Base-by-base conservation (phyloP, 495 filamentous ascomycete genomes). In the Aspergillus mulundensis region DNA sequence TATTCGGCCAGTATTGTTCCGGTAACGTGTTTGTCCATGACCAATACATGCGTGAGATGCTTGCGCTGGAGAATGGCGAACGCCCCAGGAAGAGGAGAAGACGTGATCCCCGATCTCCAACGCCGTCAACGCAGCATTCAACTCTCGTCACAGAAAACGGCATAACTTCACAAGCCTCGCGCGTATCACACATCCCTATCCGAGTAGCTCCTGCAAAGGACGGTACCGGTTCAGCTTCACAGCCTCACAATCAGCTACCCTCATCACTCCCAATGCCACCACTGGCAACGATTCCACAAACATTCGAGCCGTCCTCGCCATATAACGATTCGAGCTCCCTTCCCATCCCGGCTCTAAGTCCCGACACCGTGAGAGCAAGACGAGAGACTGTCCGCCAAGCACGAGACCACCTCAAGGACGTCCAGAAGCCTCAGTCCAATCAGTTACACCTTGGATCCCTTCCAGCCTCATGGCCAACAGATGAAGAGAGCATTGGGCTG, bases 1-100 rank as follows among this genome's bases (percentile, higher is more conserved):
- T 96, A 0, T 97, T 96, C 56, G 88, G 90, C 0, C 71, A 85
- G 40, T 61, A 87, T 4, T 96, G 89, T 56, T 79, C 78, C 4
- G 79, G 71, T 0, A 68, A 66, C 7, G 50, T 57, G 0, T 95
- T 95, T 61, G 66, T 70, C 12, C 84, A 95, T 59, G 91, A 97
- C 59, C 19, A 61, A 14, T 66, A 83, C 47, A 88, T 94, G 82
- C 70, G 68, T 21, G 54, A 70, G 12, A 54, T 60, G n/a, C 46
- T 65, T 21, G 43, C 50, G 2, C 47, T 53, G 14, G 59, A 67
- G 20, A 60, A 63, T 15, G 54, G 48, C 19, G 41, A 53, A 24
- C 64, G 54, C 18, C 46, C 60, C 16, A 65, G 58, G 18, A 72
- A 74, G 52, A 61, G 66, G 53, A 54, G 59, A 12, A 56, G 66